Percentiles rank a stretch among this genome's conserved stretches.
Conservation (phyloP, 1,284 basidiomycete genomes). For the Sanguinoderma infundibulare region DNA sequence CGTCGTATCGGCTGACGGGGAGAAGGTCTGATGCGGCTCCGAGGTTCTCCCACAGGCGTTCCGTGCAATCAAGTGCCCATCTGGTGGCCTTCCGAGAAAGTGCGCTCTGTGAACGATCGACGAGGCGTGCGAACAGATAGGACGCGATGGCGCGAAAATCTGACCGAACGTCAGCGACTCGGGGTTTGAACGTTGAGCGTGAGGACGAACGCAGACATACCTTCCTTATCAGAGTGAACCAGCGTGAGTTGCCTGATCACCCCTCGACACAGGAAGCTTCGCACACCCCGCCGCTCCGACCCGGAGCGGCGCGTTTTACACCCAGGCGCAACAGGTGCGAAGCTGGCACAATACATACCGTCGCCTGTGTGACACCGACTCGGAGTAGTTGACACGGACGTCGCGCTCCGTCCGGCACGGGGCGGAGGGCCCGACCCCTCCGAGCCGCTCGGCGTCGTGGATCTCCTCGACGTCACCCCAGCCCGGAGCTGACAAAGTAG, state of each 20-base stretch:
- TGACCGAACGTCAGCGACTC: background rate
- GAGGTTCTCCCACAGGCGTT: conserved; percentile 7
- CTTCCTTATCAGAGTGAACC: background rate
- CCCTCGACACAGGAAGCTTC: background rate
- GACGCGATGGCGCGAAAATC: background rate
- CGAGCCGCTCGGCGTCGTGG: background rate
- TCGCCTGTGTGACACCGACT: background rate
- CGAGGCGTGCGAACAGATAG: background rate
- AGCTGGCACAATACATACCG: background rate
- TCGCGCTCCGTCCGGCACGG: background rate
- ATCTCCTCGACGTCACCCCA: background rate
- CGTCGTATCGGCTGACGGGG: background rate
- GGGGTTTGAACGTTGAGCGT: background rate
- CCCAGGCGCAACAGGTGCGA: background rate
- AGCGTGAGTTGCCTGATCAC: background rate
- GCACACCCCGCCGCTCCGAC: conserved; percentile 10
- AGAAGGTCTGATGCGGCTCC: background rate
- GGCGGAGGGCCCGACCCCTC: background rate
- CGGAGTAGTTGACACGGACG: background rate
- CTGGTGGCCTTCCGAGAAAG: background rate
- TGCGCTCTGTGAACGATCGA: background rate
- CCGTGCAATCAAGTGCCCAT: background rate
- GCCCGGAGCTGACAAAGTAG: background rate
- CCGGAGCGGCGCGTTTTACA: conserved; percentile 16
- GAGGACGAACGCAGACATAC: no score